Base-by-base conservation (phyloP, 306 rosid species). In the Leucaena leucocephala region DNA sequence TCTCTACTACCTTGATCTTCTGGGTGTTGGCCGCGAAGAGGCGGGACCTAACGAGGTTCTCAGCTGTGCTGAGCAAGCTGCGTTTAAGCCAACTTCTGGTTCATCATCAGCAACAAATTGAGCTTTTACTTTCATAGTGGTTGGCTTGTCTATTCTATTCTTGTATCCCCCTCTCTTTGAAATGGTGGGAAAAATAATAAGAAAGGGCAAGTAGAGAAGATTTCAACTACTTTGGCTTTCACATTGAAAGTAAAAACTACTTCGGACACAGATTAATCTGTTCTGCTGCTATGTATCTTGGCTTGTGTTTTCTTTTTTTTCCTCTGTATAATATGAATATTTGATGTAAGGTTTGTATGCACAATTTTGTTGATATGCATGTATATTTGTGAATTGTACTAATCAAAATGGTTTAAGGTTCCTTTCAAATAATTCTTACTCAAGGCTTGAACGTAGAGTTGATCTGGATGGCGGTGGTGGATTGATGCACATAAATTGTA, bases 31-130 rank as follows among this genome's bases (percentile, higher is more conserved):
- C 50, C 89, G 98, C 43, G 99, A 93, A 63, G 87, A 90, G 58
- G 96, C 94, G 42, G 99, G 99, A 50, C 79, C 93, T 39, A 84
- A 89, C 52, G 97, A 95, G 8, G 83, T 82, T 21, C 93, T 95
- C 66, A 75, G 88, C 14, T 95, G 98, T 61, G 98, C 90, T 8
- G 98, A 91, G 80, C 98, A 93, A 75, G 73, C 78, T 52, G 81
- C 96, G 59, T 92, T 92, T 68, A 83, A 83, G 78, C 83, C 88
- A n/a, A 55, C 90, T 7, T 68, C 98, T 67, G 81, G 85, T 42
- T 8, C 88, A 7, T 84, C 89, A 8, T 78, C 94, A 14, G 72
- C 90, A 62, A 34, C 85, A 44, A 70, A 82, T 64, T 83, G 85
- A 84, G 74, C 82, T 68, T 55, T 80, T 71, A 17, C 76, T 40